These are phyloP conservation scores for Didymella segeticola DNA, from an alignment of 2,329 filamentous ascomycete species.

Conservation along the genomic window DNA sequence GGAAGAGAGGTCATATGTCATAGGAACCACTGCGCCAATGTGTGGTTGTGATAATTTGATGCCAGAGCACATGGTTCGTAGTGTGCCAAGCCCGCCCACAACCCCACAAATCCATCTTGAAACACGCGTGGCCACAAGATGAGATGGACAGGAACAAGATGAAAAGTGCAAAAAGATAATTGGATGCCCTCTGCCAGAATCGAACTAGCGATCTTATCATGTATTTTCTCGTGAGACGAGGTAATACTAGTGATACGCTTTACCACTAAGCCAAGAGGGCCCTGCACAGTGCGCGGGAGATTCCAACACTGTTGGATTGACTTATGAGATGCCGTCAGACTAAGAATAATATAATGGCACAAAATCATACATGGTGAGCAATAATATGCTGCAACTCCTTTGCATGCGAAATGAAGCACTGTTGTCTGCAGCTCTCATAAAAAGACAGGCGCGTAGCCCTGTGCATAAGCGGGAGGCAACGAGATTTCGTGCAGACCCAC, in stretches of 20 bases:
- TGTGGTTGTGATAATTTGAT: neutral
- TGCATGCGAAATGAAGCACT: too few species aligned
- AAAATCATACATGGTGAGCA: too few species aligned
- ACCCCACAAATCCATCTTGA: too few species aligned
- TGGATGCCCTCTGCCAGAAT: slow-evolving; percentile 47
- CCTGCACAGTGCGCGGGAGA: neutral
- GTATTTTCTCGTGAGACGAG: too few species aligned
- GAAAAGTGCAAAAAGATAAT: slow-evolving; percentile 25
- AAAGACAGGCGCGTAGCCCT: too few species aligned
- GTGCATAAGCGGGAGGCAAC: too few species aligned
- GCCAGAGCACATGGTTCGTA: neutral
- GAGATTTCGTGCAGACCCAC: too few species aligned
- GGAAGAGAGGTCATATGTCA: too few species aligned
- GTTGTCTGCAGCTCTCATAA: too few species aligned
- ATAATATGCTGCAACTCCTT: too few species aligned
- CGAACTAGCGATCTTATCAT: slow-evolving; percentile 50
- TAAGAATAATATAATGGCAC: neutral
- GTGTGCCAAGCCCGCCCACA: too few species aligned
- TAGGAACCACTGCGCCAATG: neutral
- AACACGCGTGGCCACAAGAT: neutral
- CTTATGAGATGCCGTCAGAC: neutral
- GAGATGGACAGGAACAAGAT: neutral
- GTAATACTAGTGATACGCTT: slow-evolving; percentile 48
- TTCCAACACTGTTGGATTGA: slow-evolving; percentile 18
- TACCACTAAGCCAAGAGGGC: slow-evolving; percentile 48